Percentiles rank a stretch among this genome's conserved stretches.
Evolutionary conservation across 768 basidiomycete genomes (phyloP).

Genomic region (Tylopilus balloui): DNA sequence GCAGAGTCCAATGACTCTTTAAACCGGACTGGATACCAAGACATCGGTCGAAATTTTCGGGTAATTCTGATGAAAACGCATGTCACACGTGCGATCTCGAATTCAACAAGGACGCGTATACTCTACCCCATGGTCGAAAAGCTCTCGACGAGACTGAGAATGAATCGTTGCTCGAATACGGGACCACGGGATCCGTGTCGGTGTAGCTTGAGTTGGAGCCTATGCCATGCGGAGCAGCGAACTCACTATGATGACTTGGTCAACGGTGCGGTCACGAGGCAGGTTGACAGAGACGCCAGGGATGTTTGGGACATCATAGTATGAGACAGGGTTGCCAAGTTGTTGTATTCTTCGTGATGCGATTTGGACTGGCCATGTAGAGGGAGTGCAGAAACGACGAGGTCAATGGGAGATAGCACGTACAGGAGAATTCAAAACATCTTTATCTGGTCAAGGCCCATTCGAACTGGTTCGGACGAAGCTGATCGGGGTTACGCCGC

Average conservation of each 20-base stretch:
- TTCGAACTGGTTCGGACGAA: not conserved
- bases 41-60: slow-evolving; percentile 19
- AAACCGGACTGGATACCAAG: slow-evolving; percentile 12
- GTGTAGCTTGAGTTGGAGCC: slow-evolving; percentile 31
- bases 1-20: slow-evolving; percentile 38
- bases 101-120: slow-evolving; percentile 10
- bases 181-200: slow-evolving; percentile 41
- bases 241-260: slow-evolving; percentile 37
- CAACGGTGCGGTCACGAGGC: slow-evolving; percentile 36
- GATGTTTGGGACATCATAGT: slow-evolving; percentile 30
- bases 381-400: slow-evolving; percentile 7
- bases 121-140: slow-evolving; percentile 40
- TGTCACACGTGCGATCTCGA: not conserved
- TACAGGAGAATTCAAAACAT: too few relatives aligned
- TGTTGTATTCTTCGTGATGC: slow-evolving; percentile 1
- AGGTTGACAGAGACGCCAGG: slow-evolving; percentile 28
- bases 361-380: too few relatives aligned
- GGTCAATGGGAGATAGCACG: too few relatives aligned
- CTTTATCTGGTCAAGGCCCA: not conserved
- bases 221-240: not conserved
- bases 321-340: slow-evolving; percentile 36
- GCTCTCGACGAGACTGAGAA: slow-evolving; percentile 33
- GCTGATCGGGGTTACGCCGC: not conserved
- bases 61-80: slow-evolving; percentile 10
- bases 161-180: slow-evolving; percentile 28